Evolutionary conservation across 164 flowering plant genomes (phyloP), one percentile per base, ranked within the genome.

Genomic region (Sedum album): DNA sequence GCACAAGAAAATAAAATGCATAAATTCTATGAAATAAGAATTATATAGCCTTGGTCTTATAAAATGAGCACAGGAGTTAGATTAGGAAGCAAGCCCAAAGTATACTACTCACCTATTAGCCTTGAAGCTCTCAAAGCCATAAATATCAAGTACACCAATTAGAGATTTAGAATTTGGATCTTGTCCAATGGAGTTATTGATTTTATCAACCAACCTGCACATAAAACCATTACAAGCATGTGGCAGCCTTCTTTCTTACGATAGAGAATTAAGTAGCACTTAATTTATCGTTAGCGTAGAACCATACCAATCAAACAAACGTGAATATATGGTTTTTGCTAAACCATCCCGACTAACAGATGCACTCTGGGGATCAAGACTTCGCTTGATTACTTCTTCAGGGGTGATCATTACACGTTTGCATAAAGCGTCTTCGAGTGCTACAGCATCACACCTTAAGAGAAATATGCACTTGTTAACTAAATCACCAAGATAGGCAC

Each of bases 91-190:
- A 25, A 15, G 61, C 15, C 61, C 7, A 55, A 55, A 31, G 31
- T 41, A 30, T n/a, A 31, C 20, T 28, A 42, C 21, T 70, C 74
- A 86, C 93, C 93, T 88, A 73, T 88, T 88, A 66, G 79, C 61
- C 68, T 88, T 88, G 57, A 88, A 88, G 81, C 93, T 88, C 78
- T 88, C 93, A 73, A 88, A 88, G 49, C 93, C 93, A 73, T 88
- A 88, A 23, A 88, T 88, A 46, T 88, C 93, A 70, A 88, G 93
- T 60, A 88, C 93, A 26, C 93, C 93, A 73, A 88, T 88, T 55
- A 85, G 74, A 73, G 78, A 82, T 66, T 78, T 85, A 11, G 93
- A 88, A 26, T 72, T 80, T 7, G 82, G 78, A 78, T 88, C 93
- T 76, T 88, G 90, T 73, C 90, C 90, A 33, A 85, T 88, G 66